phyloP scores from a whole-genome alignment of 352 stramenopile species.

The Pythium coloratum region DNA sequence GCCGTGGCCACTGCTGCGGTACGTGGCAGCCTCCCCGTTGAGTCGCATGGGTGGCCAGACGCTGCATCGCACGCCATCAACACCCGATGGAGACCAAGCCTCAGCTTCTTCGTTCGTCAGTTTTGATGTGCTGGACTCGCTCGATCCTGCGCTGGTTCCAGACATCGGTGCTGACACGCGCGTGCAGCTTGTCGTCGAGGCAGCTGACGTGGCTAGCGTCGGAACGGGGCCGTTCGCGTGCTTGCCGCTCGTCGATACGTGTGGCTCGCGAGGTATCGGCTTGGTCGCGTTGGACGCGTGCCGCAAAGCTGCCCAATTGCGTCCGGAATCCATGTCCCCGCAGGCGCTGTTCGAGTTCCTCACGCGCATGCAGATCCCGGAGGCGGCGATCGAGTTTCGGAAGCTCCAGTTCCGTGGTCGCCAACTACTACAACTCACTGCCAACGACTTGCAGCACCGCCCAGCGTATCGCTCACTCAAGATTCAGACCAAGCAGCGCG shows the following conservation, averaged over 20 bases:
- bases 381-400: slow-evolving; percentile 47
- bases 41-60: slow-evolving; percentile 47
- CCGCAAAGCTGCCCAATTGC: slow-evolving; percentile 44
- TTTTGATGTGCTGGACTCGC: slow-evolving; percentile 34
- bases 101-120: slow-evolving; percentile 21
- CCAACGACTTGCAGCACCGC: slow-evolving; percentile 55
- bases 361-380: slow-evolving; percentile 44
- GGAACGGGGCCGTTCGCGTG: slow-evolving; percentile 52
- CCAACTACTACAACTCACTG: slow-evolving; percentile 46
- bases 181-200: slow-evolving; percentile 30
- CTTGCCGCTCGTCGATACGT: slow-evolving; percentile 39
- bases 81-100: not conserved
- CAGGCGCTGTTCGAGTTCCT: slow-evolving; percentile 51
- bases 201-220: not conserved
- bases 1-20: slow-evolving; percentile 40
- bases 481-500: slow-evolving; percentile 48
- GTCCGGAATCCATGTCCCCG: slow-evolving; percentile 59
- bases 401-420: slow-evolving; percentile 41
- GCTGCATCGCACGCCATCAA: slow-evolving; percentile 19
- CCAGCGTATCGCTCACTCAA: slow-evolving; percentile 51
- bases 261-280: slow-evolving; percentile 32
- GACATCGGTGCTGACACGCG: slow-evolving; percentile 33
- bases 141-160: slow-evolving; percentile 34
- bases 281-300: slow-evolving; percentile 62
- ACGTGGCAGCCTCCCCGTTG: slow-evolving; percentile 46